phyloP scores from a whole-genome alignment of 805 yeast species.

The Kluyveromyces nonfermentans region DNA sequence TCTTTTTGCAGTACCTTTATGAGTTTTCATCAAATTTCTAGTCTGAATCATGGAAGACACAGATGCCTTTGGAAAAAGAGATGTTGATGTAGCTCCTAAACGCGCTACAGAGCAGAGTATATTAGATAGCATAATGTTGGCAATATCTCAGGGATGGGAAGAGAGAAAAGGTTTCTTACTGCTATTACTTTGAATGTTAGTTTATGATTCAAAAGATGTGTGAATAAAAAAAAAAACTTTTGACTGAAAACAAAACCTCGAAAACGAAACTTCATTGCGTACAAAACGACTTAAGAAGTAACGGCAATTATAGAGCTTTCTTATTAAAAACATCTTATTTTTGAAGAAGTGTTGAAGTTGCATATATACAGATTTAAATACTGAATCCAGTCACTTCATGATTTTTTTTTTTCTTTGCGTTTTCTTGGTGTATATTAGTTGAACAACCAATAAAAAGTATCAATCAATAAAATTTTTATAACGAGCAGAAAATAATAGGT shows the following conservation, averaged over 20 bases:
- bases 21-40: constrained; percentile 54
- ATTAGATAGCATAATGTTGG: background rate
- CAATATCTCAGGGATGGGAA: background rate
- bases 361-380: background rate
- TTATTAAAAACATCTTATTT: background rate
- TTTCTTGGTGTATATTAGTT: too few species aligned
- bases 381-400: background rate
- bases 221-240: too few species aligned
- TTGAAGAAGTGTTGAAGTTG: background rate
- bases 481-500: background rate
- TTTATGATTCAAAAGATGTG: too few species aligned
- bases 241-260: background rate
- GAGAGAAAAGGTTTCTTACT: too few species aligned
- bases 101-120: background rate
- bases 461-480: background rate
- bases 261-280: background rate
- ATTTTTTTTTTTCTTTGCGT: too few species aligned
- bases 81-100: constrained; percentile 1
- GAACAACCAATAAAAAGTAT: background rate
- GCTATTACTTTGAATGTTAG: too few species aligned
- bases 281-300: background rate
- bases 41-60: constrained; percentile 11
- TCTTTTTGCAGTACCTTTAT: constrained; percentile 80
- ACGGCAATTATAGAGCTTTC: background rate
- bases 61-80: background rate